Base-by-base conservation (phyloP, 768 basidiomycete genomes). In the Polyporus arcularius region DNA sequence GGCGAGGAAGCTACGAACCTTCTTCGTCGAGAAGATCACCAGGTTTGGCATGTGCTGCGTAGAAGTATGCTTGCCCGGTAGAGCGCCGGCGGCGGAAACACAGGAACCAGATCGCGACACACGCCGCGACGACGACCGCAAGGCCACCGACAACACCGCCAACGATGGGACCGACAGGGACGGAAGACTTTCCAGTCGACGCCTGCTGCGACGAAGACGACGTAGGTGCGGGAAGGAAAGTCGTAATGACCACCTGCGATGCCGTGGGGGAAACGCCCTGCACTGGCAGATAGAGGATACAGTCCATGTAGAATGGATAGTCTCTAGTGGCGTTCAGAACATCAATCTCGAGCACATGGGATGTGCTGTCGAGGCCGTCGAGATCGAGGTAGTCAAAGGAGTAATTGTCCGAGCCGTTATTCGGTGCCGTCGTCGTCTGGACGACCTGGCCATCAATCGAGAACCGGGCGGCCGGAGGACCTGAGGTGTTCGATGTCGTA, bases 121-220 rank as follows among this genome's bases (percentile, higher is more conserved):
- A 52, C 6, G 53, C 53, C 7, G 40, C 60, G 3, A 60, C 52
- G 6, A 66, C 43, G 9, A 63, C 42, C 4, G 57, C 62, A 9
- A 66, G 30, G 11, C 65, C 65, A 15, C 62, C 65, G 7, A 64
- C 50, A 16, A 66, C 62, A 8, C 65, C 65, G 7, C 65, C 65
- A 2, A 63, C 65, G 39, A 66, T 66, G 1, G 65, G 62, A 3
- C 62, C 65, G 1, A 61, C 62, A 30, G 52, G 59, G 11, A 43
- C 32, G 5, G 60, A 56, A 4, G 54, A 56, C 9, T 38, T 52
- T 5, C 7, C 4, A 12, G 39, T 10, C 3, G 58, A 10, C n/a
- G 39, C 46, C 10, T 28, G n/a, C 31, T 30, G 14, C n/a, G 35
- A 15, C 1, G 52, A 2, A 28, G 18, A 14, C 9, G n/a, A 16